Evolutionary conservation across 257 asterid species (phyloP), one percentile per base, ranked within the genome.

Genomic region (Galeopsis tetrahit): DNA sequence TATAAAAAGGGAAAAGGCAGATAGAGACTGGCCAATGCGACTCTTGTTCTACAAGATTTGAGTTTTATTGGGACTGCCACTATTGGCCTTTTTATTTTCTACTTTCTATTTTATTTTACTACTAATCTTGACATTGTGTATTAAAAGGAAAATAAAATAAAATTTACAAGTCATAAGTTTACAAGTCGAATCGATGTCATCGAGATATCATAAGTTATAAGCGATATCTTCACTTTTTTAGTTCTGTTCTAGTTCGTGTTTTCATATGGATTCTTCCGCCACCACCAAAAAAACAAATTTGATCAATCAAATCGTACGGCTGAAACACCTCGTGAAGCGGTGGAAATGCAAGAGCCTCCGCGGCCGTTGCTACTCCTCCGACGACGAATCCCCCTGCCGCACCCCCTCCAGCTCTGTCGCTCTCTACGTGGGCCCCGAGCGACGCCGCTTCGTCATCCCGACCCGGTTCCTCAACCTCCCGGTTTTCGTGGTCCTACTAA

Each of bases 381-480:
- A 70, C 63, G 86, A 62, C 75, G 82, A 70, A 15, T 64, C 28
- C 49, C n/a, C n/a, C 14, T 72, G 44, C 66, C 79, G 79, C 42
- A 80, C 86, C 1, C 88, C 85, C 0, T 51, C 84, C 72, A 89
- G 90, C 3, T 80, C 80, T 2, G 68, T 88, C 11, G 91, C 90
- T 0, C 85, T 86, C 21, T 86, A 84, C 77, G 83, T 83, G 17
- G 89, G 91, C 4, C 58, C 62, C n/a, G 80, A 80, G n/a, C 77
- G 80, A 5, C 74, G n/a, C 31, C 87, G 93, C 0, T 87, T 87
- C 80, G 87, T 87, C 55, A 78, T 87, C 6, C 93, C 93, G 0
- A 83, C 90, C 63, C 83, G 87, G 63, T 87, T 80, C 72, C 39
- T 87, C 40, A 85, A 83, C 79, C 85, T 87, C 2, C 93, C 89